A percentile compares a stretch with the other conserved stretches of the same genome.
Evolutionary conservation across 345 rosid species (phyloP).

Genomic region (Syzygium aqueum): DNA sequence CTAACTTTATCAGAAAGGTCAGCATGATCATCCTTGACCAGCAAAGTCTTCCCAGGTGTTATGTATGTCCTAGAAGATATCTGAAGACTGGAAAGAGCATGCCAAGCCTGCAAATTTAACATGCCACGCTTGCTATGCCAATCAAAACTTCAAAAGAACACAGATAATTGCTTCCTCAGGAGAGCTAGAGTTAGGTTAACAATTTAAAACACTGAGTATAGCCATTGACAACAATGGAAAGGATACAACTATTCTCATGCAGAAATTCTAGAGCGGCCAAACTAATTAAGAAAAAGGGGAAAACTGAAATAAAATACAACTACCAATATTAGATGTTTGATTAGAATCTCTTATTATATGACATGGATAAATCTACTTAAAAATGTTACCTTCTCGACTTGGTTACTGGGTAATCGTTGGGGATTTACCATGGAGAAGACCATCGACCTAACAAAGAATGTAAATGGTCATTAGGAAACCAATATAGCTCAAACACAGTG

Average conservation of each 20-base stretch:
- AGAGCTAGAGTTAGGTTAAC: neutral
- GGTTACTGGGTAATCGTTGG: conserved; percentile 32
- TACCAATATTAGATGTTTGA: neutral
- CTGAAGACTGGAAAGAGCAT: conserved; percentile 61
- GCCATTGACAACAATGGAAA: neutral
- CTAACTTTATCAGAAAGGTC: conserved; percentile 19
- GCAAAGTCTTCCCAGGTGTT: conserved; percentile 66
- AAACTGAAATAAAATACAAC: neutral
- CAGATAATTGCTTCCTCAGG: neutral
- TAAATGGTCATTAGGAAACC: conserved; percentile 4
- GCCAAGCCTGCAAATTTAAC: conserved; percentile 63
- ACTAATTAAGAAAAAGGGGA: neutral
- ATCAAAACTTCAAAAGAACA: neutral
- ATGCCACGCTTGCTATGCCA: neutral
- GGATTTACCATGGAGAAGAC: conserved; percentile 1
- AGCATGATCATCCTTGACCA: conserved; percentile 24
- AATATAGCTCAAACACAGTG: neutral
- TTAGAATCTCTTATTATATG: neutral
- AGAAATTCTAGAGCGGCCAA: neutral
- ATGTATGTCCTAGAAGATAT: conserved; percentile 44
- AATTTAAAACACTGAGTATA: neutral
- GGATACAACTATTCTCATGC: neutral
- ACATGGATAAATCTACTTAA: neutral
- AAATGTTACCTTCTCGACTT: conserved; percentile 54
- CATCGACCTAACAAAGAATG: conserved; percentile 29